Evolutionary conservation across 441 rosid species (phyloP), one percentile per base, ranked within the genome.

Genomic region (Mallotus repandus): DNA sequence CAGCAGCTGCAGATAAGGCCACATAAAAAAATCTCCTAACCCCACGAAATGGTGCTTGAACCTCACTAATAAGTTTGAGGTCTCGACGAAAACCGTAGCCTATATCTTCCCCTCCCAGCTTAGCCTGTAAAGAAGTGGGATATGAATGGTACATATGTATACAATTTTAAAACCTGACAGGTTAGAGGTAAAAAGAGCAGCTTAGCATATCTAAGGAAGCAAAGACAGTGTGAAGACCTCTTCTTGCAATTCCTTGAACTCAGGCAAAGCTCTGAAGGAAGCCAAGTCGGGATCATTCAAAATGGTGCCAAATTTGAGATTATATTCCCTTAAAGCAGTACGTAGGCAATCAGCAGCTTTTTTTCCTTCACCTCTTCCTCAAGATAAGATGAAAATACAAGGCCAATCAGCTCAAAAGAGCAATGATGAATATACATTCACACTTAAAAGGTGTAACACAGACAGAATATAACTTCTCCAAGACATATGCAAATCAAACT

Each of bases 21-120:
- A 91, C 77, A 63, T 87, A 91, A 79, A 95, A 90, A 84, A 92
- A 95, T 75, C 90, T 89, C 79, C 98, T 85, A 79, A 93, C 72
- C 59, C 98, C 98, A n/a, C 97, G 98, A 80, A 93, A 96, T n/a
- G 98, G 99, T 74, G 99, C 98, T 84, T 91, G 97, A 71, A 96
- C 99, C 87, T 93, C 98, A 25, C 98, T 86, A 61, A 96, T 91
- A 65, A 93, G 95, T 82, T 93, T 93, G 71, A 93, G 91, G 84
- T 96, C 99, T 86, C 98, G 85, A 43, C 95, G 86, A 66, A 93
- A 93, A 81, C 93, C 63, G 75, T 85, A 86, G 12, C 99, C 99
- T 77, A 93, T 83, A 81, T 96, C 99, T 86, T 93, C 96, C 76
- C 98, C 98, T 56, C 98, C 99, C 75, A 91, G 73, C 82, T 90